phyloP scores from a whole-genome alignment of 495 filamentous ascomycete species.

The Pyronema omphalodes region DNA sequence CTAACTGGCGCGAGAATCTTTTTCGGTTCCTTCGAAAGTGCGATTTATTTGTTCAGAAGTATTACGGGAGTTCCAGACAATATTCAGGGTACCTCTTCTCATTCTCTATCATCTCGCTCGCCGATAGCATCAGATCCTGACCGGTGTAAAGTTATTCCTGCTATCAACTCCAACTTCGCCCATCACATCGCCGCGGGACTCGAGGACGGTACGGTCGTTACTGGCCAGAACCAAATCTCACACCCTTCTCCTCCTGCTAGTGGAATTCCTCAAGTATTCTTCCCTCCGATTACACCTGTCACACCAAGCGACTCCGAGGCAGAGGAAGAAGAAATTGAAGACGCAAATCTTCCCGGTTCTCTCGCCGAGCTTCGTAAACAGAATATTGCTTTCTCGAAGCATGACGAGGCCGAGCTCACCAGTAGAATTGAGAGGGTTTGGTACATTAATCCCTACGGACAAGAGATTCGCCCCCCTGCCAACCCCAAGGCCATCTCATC shows the following conservation, averaged over 20 bases:
- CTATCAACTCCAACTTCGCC: constrained; percentile 83
- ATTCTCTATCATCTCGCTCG: too few species aligned
- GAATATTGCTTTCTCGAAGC: constrained; percentile 64
- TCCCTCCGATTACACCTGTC: constrained; percentile 2
- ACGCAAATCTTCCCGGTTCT: constrained; percentile 74
- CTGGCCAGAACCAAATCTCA: constrained; percentile 80
- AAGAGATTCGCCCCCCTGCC: constrained; percentile 62
- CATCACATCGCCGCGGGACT: constrained; percentile 82
- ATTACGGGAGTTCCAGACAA: constrained; percentile 62
- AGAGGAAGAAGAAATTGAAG: constrained; percentile 32
- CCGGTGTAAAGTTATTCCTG: constrained; percentile 44
- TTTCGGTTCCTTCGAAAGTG: constrained; percentile 61
- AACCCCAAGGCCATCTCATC: constrained; percentile 62
- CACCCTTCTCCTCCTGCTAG: constrained; percentile 40
- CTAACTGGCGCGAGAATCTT: constrained; percentile 70
- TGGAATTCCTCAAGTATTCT: constrained; percentile 4
- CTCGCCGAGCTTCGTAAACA: constrained; percentile 60
- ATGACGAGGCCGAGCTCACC: constrained; percentile 48
- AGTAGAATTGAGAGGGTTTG: constrained; percentile 66
- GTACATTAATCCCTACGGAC: constrained; percentile 95
- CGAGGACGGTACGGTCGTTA: constrained; percentile 56
- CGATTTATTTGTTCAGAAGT: constrained; percentile 61
- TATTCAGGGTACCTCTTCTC: constrained; percentile 28
- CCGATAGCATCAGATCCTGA: too few species aligned
- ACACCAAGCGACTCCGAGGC: constrained; percentile 10